phyloP scores from a whole-genome alignment of 176 grass and related monocot species.

The Raddia guianensis region DNA sequence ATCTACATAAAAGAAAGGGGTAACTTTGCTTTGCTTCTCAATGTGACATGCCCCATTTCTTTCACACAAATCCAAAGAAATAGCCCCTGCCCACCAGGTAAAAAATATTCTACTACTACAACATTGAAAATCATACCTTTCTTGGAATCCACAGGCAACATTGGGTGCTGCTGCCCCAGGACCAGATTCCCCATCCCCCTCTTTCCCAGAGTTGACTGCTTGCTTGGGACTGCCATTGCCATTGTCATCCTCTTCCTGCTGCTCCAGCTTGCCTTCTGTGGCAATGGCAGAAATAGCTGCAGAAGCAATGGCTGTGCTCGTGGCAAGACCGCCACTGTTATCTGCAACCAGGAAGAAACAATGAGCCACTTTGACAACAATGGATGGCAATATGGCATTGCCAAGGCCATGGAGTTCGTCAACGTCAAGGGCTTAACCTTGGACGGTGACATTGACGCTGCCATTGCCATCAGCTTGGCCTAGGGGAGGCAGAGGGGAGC shows the following conservation, averaged over 20 bases:
- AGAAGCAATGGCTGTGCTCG: constrained; percentile 12
- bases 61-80: constrained; percentile 46
- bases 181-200: constrained; percentile 51
- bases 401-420: neutral
- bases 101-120: constrained; percentile 25
- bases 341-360: constrained; percentile 51
- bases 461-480: constrained; percentile 40
- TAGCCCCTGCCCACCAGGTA: constrained; percentile 19
- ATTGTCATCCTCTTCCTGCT: constrained; percentile 33
- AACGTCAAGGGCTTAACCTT: constrained; percentile 43
- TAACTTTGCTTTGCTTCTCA: constrained; percentile 26
- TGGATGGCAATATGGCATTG: neutral
- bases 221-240: constrained; percentile 37
- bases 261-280: constrained; percentile 32
- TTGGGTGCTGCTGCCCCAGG: constrained; percentile 34
- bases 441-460: constrained; percentile 35
- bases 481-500: neutral
- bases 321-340: constrained; percentile 34
- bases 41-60: neutral
- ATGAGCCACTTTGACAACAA: neutral
- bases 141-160: constrained; percentile 58
- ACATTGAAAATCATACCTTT: constrained; percentile 66
- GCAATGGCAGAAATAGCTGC: constrained; percentile 2
- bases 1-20: constrained; percentile 25
- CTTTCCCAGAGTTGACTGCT: constrained; percentile 54